These are phyloP conservation scores for Atalantia buxifolia DNA, from an alignment of 345 rosid species.

Conservation along the genomic window DNA sequence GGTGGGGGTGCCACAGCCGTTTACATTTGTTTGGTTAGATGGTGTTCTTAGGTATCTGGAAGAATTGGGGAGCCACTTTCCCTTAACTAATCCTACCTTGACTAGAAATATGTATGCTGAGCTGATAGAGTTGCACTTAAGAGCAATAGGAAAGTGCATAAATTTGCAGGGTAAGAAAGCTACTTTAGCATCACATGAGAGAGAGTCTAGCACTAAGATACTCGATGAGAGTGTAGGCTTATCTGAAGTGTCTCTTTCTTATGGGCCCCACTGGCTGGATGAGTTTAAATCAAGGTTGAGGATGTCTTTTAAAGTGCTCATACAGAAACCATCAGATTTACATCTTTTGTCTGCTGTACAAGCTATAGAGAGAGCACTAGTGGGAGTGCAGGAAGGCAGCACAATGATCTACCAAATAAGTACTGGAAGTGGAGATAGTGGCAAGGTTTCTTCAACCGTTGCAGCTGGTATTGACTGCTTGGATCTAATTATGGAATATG, in stretches of 20 bases:
- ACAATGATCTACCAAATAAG: slow-evolving; percentile 42
- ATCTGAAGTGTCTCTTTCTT: slow-evolving; percentile 34
- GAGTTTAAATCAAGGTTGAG: slow-evolving; percentile 67
- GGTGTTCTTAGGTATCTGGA: slow-evolving; percentile 75
- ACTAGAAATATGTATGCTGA: slow-evolving; percentile 44
- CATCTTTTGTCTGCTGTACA: slow-evolving; percentile 69
- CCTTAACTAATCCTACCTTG: slow-evolving; percentile 36
- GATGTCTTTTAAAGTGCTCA: slow-evolving; percentile 56
- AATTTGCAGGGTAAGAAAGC: slow-evolving; percentile 77
- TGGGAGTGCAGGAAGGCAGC: slow-evolving; percentile 60
- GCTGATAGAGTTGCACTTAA: slow-evolving; percentile 65
- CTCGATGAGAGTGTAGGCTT: slow-evolving; percentile 29
- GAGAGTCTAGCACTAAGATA: slow-evolving; percentile 53
- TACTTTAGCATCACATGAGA: slow-evolving; percentile 68
- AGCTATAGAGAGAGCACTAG: slow-evolving; percentile 75
- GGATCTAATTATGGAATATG: slow-evolving; percentile 81
- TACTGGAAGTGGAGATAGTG: slow-evolving; percentile 58
- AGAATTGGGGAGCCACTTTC: slow-evolving; percentile 65
- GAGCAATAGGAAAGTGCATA: slow-evolving; percentile 80
- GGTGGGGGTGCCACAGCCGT: slow-evolving; percentile 40
- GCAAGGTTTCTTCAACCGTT: slow-evolving; percentile 57
- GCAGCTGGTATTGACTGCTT: slow-evolving; percentile 89
- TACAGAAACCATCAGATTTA: slow-evolving; percentile 58
- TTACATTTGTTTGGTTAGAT: slow-evolving; percentile 72
- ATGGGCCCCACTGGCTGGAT: slow-evolving; percentile 40